Percentiles rank a stretch among this genome's conserved stretches.
Evolutionary conservation across 768 basidiomycete species (phyloP).

Genomic region (Cyclocybe cylindracea): DNA sequence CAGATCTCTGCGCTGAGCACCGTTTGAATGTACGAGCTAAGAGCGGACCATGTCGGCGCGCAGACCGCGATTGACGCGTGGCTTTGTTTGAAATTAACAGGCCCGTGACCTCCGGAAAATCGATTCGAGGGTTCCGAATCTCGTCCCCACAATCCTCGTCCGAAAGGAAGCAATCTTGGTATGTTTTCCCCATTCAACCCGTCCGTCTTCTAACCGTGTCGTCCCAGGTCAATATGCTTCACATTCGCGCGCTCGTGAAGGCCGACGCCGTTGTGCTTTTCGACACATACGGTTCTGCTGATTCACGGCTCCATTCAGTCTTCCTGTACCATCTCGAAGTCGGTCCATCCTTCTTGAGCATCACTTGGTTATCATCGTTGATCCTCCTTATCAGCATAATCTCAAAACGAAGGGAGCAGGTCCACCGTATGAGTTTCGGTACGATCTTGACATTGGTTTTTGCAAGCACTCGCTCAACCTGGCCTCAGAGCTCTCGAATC

Average conservation of each 20-base stretch:
- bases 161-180: conserved; percentile 88
- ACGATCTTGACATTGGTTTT: conserved; percentile 15
- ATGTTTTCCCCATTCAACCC: conserved; percentile 25
- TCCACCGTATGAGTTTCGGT: conserved; percentile 90
- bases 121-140: conserved; percentile 90
- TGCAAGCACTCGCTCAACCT: conserved; percentile 13
- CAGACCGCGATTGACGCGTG: conserved; percentile 8
- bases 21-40: conserved; percentile 74
- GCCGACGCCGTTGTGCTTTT: conserved; percentile 90
- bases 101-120: conserved; percentile 97
- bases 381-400: conserved; percentile 61
- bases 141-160: conserved; percentile 91
- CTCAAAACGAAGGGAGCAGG: conserved; percentile 69
- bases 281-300: conserved; percentile 86
- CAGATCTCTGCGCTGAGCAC: conserved; percentile 86
- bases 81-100: conserved; percentile 35
- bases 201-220: conserved; percentile 5
- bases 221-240: conserved; percentile 83
- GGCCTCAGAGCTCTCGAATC: conserved; percentile 85
- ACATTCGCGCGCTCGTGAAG: conserved; percentile 94
- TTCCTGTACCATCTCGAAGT: conserved; percentile 90
- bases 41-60: conserved; percentile 9
- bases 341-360: conserved; percentile 9
- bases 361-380: conserved; percentile 1
- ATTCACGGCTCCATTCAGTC: conserved; percentile 83